Percentiles rank a stretch among this genome's conserved stretches.
Conservation (phyloP, 2,329 filamentous ascomycete species). For the Xylaria sp. region DNA sequence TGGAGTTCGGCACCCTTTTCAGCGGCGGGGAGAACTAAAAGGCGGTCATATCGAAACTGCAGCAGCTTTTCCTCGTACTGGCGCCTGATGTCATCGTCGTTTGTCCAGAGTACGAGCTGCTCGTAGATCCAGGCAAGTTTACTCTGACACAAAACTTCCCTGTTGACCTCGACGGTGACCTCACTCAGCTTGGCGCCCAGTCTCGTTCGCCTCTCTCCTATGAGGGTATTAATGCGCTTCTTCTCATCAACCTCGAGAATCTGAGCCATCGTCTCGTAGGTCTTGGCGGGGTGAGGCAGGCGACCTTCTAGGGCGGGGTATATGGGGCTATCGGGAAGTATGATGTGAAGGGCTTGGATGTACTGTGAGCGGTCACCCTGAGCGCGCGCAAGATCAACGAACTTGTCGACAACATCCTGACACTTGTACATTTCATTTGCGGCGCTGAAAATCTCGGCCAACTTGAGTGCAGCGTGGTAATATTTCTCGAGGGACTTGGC, state of each 20-base stretch:
- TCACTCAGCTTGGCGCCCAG: constrained; percentile 85
- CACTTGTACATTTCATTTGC: constrained; percentile 71
- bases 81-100: constrained; percentile 84
- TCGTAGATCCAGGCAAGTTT: constrained; percentile 83
- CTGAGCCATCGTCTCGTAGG: constrained; percentile 83
- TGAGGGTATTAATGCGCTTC: constrained; percentile 87
- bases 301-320: constrained; percentile 87
- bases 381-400: constrained; percentile 76
- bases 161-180: constrained; percentile 87
- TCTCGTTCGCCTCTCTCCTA: constrained; percentile 87
- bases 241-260: constrained; percentile 88
- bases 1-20: constrained; percentile 76
- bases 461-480: constrained; percentile 73
- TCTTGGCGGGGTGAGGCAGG: constrained; percentile 79
- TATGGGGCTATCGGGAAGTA: constrained; percentile 82
- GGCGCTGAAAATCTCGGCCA: constrained; percentile 79
- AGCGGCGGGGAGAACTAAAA: constrained; percentile 72
- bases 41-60: constrained; percentile 79
- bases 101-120: constrained; percentile 88
- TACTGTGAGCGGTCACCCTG: constrained; percentile 79
- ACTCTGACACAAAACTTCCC: constrained; percentile 81
- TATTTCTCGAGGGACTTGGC: constrained; percentile 76
- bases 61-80: constrained; percentile 91
- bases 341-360: constrained; percentile 77
- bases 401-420: constrained; percentile 79